These are phyloP conservation scores for Aspergillus ellipticus DNA, from an alignment of 495 filamentous ascomycete species.

Conservation along the genomic window DNA sequence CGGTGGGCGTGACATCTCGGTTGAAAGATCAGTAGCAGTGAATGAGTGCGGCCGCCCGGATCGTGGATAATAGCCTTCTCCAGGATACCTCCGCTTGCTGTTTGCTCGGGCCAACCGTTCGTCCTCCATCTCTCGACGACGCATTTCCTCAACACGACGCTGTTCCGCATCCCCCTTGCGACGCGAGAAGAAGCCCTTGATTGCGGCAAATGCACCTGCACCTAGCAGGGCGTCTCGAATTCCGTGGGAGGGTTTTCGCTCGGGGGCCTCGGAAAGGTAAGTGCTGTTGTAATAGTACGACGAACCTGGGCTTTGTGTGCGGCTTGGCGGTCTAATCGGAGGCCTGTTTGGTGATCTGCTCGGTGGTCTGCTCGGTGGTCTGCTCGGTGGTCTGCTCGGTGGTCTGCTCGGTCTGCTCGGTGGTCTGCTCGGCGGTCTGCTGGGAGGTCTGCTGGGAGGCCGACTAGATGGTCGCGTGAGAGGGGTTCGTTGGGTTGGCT, in stretches of 20 bases:
- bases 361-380: constrained; percentile 15
- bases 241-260: constrained; percentile 43
- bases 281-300: constrained; percentile 45
- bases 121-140: constrained; percentile 54
- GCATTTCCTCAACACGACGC: constrained; percentile 58
- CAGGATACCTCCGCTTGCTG: constrained; percentile 53
- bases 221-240: constrained; percentile 62
- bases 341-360: constrained; percentile 22
- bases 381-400: constrained; percentile 32
- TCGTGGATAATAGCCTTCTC: constrained; percentile 58
- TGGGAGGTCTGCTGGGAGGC: constrained; percentile 33
- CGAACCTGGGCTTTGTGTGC: constrained; percentile 37
- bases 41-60: constrained; percentile 46
- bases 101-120: constrained; percentile 54
- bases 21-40: constrained; percentile 43
- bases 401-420: constrained; percentile 15
- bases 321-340: constrained; percentile 14
- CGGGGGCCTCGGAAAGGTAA: constrained; percentile 30
- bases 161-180: constrained; percentile 60
- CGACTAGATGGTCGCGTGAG: constrained; percentile 41
- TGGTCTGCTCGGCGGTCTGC: constrained; percentile 16
- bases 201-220: constrained; percentile 61
- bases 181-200: constrained; percentile 62
- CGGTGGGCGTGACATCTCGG: constrained; percentile 37
- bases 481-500: constrained; percentile 37